phyloP scores from a whole-genome alignment of 208 protist species.

The Leishmania braziliensis region DNA sequence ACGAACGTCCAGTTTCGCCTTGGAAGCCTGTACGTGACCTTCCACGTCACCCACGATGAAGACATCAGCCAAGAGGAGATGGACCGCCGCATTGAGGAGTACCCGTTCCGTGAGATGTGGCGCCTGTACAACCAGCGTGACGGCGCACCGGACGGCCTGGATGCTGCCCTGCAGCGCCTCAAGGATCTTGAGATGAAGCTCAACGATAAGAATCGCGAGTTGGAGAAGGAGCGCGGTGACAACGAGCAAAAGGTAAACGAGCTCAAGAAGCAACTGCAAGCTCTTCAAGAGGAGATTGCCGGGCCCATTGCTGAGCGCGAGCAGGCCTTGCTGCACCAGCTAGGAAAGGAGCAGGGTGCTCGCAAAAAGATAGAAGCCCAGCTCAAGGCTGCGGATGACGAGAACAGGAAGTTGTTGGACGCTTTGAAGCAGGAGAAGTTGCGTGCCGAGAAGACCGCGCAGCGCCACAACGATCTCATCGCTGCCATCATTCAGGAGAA shows the following conservation, averaged over 20 bases:
- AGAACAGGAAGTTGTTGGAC: slow-evolving; percentile 61
- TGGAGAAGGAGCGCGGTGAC: slow-evolving; percentile 51
- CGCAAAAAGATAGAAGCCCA: slow-evolving; percentile 45
- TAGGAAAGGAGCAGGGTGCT: slow-evolving; percentile 48
- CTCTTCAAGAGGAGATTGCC: slow-evolving; percentile 33
- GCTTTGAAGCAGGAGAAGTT: slow-evolving; percentile 66
- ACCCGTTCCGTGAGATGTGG: slow-evolving; percentile 84
- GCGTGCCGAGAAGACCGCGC: slow-evolving; percentile 55
- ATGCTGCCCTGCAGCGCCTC: slow-evolving; percentile 61
- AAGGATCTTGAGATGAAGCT: slow-evolving; percentile 65
- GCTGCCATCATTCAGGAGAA: slow-evolving; percentile 84
- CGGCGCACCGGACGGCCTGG: slow-evolving; percentile 52
- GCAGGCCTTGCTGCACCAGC: slow-evolving; percentile 42
- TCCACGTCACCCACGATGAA: slow-evolving; percentile 82
- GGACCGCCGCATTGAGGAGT: slow-evolving; percentile 68
- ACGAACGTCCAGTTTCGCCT: slow-evolving; percentile 59
- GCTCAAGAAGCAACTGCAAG: slow-evolving; percentile 46
- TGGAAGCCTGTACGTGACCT: slow-evolving; percentile 85
- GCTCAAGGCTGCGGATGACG: slow-evolving; percentile 47
- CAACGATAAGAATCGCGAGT: slow-evolving; percentile 40
- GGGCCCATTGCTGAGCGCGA: slow-evolving; percentile 47
- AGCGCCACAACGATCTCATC: slow-evolving; percentile 81
- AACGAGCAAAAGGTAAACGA: slow-evolving; percentile 32
- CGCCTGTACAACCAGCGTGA: slow-evolving; percentile 75
- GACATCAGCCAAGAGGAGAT: slow-evolving; percentile 75